These are phyloP conservation scores for Hanseniaspora thailandica DNA, from an alignment of 805 yeast species.

Conservation along the genomic window DNA sequence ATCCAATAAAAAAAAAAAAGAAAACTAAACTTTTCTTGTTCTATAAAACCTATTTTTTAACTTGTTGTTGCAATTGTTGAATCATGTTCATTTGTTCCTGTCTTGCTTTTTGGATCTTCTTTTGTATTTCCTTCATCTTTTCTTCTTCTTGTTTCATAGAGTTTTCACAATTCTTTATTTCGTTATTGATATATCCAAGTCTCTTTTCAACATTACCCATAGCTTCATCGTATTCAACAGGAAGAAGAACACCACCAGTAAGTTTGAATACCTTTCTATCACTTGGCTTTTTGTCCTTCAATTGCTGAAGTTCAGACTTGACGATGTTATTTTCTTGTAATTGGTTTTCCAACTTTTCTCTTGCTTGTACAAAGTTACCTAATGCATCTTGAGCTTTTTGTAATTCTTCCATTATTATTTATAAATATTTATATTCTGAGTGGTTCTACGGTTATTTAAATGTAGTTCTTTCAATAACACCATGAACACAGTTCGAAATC, in stretches of 20 bases:
- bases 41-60: background rate
- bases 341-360: slow-evolving; percentile 88
- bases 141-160: slow-evolving; percentile 17
- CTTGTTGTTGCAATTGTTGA: slow-evolving; percentile 10
- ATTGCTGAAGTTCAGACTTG: slow-evolving; percentile 56
- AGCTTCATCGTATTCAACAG: slow-evolving; percentile 80
- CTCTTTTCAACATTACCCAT: slow-evolving; percentile 74
- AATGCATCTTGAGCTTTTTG: slow-evolving; percentile 38
- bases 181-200: slow-evolving; percentile 71
- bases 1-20: background rate
- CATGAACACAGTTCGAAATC: too few species aligned
- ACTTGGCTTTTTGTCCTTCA: slow-evolving; percentile 33
- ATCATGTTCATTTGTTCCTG: slow-evolving; percentile 13
- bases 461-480: too few species aligned
- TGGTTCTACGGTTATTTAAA: too few species aligned
- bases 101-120: slow-evolving; percentile 48
- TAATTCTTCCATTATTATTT: slow-evolving; percentile 34
- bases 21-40: too few species aligned
- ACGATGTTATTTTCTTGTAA: slow-evolving; percentile 88
- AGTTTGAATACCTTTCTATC: slow-evolving; percentile 74
- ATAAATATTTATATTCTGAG: slow-evolving; percentile 16
- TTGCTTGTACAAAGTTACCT: slow-evolving; percentile 48
- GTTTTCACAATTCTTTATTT: slow-evolving; percentile 64
- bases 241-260: slow-evolving; percentile 83
- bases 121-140: slow-evolving; percentile 47